These are phyloP conservation scores for Annona squamosa DNA, from an alignment of 164 flowering plant genomes.

Conservation along the genomic window DNA sequence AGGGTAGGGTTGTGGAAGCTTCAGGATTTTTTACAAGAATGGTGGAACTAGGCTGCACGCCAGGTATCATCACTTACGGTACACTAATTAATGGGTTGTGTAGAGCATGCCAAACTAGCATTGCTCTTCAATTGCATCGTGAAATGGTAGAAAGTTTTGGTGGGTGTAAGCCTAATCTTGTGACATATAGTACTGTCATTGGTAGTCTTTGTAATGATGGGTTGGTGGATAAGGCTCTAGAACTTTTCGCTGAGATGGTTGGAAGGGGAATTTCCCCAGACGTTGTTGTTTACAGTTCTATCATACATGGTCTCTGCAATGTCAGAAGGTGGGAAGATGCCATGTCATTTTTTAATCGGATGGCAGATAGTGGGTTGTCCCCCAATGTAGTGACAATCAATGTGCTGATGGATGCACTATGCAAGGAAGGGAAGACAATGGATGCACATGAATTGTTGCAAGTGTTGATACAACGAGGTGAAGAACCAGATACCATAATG, in stretches of 20 bases:
- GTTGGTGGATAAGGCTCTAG: conserved; percentile 11
- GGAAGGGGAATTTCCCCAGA: conserved; percentile 7
- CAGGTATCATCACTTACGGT: conserved; percentile 6
- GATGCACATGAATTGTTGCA: conserved; percentile 11
- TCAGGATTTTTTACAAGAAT: conserved; percentile 7
- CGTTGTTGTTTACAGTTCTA: conserved; percentile 10
- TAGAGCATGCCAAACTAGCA: conserved; percentile 3
- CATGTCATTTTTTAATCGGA: conserved; percentile 2
- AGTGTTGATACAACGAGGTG: conserved; percentile 2
- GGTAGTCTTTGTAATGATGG: conserved; percentile 16
- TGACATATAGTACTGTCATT: conserved; percentile 5
- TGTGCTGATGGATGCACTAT: conserved; percentile 7
- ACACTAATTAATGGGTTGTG: conserved; percentile 14
- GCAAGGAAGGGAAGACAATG: conserved; percentile 7
- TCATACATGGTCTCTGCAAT: conserved; percentile 12
- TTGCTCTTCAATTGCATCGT: conserved; percentile 7
- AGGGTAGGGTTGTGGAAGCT: conserved; percentile 3
- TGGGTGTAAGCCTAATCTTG: conserved; percentile 3
- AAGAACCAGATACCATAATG: conserved; percentile 1
- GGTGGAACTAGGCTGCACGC: conserved; percentile 2
- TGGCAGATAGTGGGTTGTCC: conserved; percentile 2
- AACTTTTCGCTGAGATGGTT: conserved; percentile 13
- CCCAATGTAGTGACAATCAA: conserved; percentile 9
- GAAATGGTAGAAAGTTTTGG: conserved; percentile 5
- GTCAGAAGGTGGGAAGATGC: conserved; percentile 9